Base-by-base conservation (phyloP, 2,329 filamentous ascomycete species). In the Bertia moriformis region DNA sequence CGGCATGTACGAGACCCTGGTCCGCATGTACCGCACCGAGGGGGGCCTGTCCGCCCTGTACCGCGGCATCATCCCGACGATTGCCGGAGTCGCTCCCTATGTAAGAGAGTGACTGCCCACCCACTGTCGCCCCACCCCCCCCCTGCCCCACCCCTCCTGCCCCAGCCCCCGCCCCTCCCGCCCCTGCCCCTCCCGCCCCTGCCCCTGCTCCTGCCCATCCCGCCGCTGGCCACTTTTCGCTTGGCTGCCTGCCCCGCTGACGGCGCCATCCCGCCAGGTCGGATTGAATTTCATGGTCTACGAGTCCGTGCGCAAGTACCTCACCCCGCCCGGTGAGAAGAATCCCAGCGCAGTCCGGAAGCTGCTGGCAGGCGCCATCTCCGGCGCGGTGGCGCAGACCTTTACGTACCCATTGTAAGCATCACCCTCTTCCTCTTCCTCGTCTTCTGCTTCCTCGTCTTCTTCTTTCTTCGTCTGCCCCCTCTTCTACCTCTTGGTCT, bases 251-350 rank as follows among this genome's bases (percentile, higher is more conserved):
- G 29, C 45, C n/a, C n/a, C n/a, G n/a, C n/a, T n/a, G n/a, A 48
- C n/a, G n/a, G n/a, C n/a, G n/a, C n/a, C n/a, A n/a, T n/a, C n/a
- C n/a, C n/a, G n/a, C n/a, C n/a, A 87, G 80, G 83, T 98, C 44
- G 91, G 91, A 29, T 67, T 98, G 40, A 98, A 98, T 58, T 98
- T 98, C 59, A 96, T 96, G 87, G 86, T 85, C 4, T 98, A 98
- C 60, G 91, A 98, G 59, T 81, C 81, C 38, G 80, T 88, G 42
- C 78, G 91, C 44, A 77, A 78, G 51, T 79, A 81, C 48, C 69
- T 98, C 48, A 98, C 91, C 0, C 81, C 79, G 1, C 85, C 93
- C 38, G 91, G 91, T 36, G 79, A 94, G 45, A 73, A 83, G 52
- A 85, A 93, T 47, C 91, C 91, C 0, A 77, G 67, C 44, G 73